Percentiles rank a stretch among this genome's conserved stretches.
phyloP scores from a whole-genome alignment of 2,329 filamentous ascomycete genomes.

The Penicillium sp. region DNA sequence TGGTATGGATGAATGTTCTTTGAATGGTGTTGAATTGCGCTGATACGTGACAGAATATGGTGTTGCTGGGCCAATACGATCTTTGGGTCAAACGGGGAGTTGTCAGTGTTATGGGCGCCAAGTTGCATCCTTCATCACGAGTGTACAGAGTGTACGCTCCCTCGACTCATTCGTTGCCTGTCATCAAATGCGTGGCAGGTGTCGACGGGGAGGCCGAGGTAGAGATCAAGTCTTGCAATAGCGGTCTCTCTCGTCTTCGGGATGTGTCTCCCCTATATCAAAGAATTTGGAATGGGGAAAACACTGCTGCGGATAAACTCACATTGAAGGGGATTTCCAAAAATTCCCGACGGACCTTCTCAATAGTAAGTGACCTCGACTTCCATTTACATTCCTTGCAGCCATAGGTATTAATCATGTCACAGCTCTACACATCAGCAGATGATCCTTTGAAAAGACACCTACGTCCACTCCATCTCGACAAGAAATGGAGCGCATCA shows the following conservation, averaged over 20 bases:
- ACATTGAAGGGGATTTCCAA: conserved; percentile 26
- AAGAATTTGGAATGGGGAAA: conserved; percentile 48
- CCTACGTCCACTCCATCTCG: conserved; percentile 40
- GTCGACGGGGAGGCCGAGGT: conserved; percentile 44
- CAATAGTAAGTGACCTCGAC: conserved; percentile 31
- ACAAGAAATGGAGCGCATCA: conserved; percentile 42
- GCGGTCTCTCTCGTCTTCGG: conserved; percentile 42
- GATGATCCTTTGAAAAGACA: conserved; percentile 42
- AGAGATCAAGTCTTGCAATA: conserved; percentile 46
- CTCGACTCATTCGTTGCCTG: conserved; percentile 53
- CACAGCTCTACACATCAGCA: conserved; percentile 39
- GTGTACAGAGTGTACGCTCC: conserved; percentile 51
- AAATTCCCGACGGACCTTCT: conserved; percentile 34
- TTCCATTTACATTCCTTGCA: neutral
- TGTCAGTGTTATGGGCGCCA: conserved; percentile 55
- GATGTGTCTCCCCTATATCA: conserved; percentile 50
- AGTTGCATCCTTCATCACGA: conserved; percentile 44
- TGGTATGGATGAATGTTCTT: conserved; percentile 23
- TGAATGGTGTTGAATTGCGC: conserved; percentile 1
- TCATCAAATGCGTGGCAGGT: conserved; percentile 45
- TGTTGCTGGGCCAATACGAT: conserved; percentile 51
- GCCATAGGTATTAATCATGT: conserved; percentile 13
- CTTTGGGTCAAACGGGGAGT: conserved; percentile 54
- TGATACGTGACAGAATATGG: conserved; percentile 36
- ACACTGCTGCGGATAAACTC: conserved; percentile 30